Percentiles rank a stretch among this genome's conserved stretches.
Conservation (phyloP, 345 rosid genomes). For the Eutrema heterophyllum region DNA sequence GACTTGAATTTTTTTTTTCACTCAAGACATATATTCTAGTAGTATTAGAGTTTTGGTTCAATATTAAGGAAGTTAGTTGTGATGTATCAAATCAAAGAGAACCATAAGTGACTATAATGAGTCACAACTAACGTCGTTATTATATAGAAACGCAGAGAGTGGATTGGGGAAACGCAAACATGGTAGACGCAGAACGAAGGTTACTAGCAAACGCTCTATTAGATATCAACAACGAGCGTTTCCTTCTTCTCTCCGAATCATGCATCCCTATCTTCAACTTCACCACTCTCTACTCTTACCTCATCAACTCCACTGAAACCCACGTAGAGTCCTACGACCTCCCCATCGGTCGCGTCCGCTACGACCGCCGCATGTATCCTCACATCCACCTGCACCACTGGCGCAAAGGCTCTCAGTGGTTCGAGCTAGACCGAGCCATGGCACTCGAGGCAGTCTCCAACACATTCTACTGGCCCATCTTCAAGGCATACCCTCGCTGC, state of each 20-base stretch:
- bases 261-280: constrained; percentile 87
- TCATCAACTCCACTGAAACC: constrained; percentile 41
- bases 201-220: constrained; percentile 71
- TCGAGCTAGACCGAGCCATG: constrained; percentile 55
- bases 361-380: constrained; percentile 50
- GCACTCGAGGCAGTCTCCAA: constrained; percentile 64
- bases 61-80: not conserved
- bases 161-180: constrained; percentile 61
- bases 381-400: constrained; percentile 42
- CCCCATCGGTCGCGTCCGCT: constrained; percentile 57
- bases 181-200: constrained; percentile 86
- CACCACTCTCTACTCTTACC: constrained; percentile 53
- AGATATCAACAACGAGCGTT: constrained; percentile 61
- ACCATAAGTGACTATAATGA: too few relatives aligned
- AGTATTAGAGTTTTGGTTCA: not conserved
- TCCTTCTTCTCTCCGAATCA: constrained; percentile 70
- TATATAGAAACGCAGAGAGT: constrained; percentile 44
- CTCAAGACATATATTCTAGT: not conserved
- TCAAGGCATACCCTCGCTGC: constrained; percentile 49
- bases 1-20: too few relatives aligned
- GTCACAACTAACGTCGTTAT: not conserved
- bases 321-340: constrained; percentile 59
- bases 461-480: constrained; percentile 45
- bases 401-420: constrained; percentile 94
- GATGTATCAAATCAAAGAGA: not conserved